Evolutionary conservation across 1,284 basidiomycete genomes (phyloP), one percentile per base, ranked within the genome.

Genomic region (Heterobasidion annosum): DNA sequence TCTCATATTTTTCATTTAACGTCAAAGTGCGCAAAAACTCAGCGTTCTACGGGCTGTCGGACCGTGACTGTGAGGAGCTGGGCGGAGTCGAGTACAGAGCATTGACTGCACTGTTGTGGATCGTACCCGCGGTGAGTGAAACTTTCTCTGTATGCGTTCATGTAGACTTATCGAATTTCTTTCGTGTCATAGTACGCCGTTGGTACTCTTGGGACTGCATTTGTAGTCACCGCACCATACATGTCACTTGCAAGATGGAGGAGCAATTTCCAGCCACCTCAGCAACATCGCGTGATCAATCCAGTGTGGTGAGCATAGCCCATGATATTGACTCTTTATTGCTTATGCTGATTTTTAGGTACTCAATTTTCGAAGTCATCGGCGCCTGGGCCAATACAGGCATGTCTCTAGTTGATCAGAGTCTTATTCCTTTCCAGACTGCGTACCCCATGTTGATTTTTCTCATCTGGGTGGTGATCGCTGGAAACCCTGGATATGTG

Each of bases 31-130:
- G 93, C 0, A 77, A 88, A 49, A 98, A 98, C 67, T 95, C 92
- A 15, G 75, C 79, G 32, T 98, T 98, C 65, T 81, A 85, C 53
- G 73, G 80, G 49, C 70, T 98, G 51, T 91, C 88, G 0, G 77
- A 81, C 40, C 90, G 93, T 48, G 89, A 98, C 65, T 74, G 91
- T 61, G 90, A 96, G 59, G 94, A 98, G 69, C 74, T 98, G 2
- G 94, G 94, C 1, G 94, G 95, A 3, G 88, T 97, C 18, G 96
- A 99, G 69, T 98, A 93, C 65, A 80, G 93, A 13, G 92, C 88
- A 8, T 71, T 97, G 56, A 85, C 85, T 54, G 78, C 87, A 15
- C 68, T 96, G 47, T 71, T 93, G 15, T 92, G 87, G 68, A 64
- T 69, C 19, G 63, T 68, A 3, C 66, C 68, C 0, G 44, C 60